Evolutionary conservation across 1,284 basidiomycete species (phyloP), one percentile per base, ranked within the genome.

Genomic region (Trichosporon ovoides): DNA sequence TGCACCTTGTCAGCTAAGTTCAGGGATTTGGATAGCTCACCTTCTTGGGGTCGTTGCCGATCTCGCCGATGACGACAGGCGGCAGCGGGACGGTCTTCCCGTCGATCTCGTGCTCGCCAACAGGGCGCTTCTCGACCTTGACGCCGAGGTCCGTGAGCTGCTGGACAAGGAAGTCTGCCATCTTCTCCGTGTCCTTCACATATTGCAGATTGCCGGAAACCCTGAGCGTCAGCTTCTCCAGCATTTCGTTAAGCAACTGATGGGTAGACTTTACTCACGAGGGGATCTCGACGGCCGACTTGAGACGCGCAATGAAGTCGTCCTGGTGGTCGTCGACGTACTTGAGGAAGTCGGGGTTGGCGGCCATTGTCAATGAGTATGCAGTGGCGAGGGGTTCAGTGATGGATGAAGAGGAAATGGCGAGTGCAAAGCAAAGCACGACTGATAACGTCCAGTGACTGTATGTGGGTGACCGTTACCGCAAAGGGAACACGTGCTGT

Each of bases 221-320:
- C 12, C 75, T 77, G 60, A 16, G 7, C 2, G 54, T 60, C 54
- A 63, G 61, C 38, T n/a, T n/a, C n/a, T n/a, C n/a, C n/a, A n/a
- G n/a, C n/a, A n/a, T n/a, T n/a, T n/a, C n/a, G n/a, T n/a, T n/a
- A n/a, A n/a, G n/a, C n/a, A n/a, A n/a, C n/a, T n/a, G n/a, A n/a
- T 20, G 12, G 19, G 19, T 31, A 18, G 13, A 43, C 5, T 37
- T 3, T 13, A 72, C 79, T 64, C 65, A 90, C 90, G 88, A 90
- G 54, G 91, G 89, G 65, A 96, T 95, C 38, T 85, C 84, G 59
- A 96, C 90, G n/a, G 92, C 90, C 48, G 88, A 82, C 6, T 83
- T 80, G 20, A 95, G 84, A 50, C 91, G 83, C 58, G 85, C 77
- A 63, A 97, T 88, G 72, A 93, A 93, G 40, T 78, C 77, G 57